Conservation (phyloP, 1,284 basidiomycete genomes). For the Xanthoconium separans region DNA sequence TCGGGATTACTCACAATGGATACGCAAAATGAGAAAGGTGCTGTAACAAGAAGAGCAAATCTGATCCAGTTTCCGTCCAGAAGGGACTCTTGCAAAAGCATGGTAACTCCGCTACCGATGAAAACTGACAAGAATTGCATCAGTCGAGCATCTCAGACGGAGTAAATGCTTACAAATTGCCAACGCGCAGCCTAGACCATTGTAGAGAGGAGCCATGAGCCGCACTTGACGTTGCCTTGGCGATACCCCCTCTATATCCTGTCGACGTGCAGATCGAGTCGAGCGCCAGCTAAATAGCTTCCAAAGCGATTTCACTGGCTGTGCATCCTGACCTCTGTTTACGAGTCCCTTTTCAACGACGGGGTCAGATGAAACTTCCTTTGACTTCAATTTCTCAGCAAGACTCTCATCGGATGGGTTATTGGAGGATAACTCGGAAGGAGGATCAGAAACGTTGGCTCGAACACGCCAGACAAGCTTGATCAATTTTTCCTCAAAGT, state of each 20-base stretch:
- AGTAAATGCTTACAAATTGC: conserved; percentile 51
- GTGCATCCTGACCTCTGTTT: conserved; percentile 11
- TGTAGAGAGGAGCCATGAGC: conserved; percentile 76
- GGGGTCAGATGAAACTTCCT: conserved; percentile 21
- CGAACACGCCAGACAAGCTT: conserved; percentile 75
- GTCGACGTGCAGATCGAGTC: conserved; percentile 16
- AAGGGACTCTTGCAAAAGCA: conserved; percentile 63
- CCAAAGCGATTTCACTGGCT: conserved; percentile 21
- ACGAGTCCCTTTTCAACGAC: conserved; percentile 35
- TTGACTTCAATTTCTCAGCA: conserved; percentile 46
- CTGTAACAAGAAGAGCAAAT: conserved; percentile 61
- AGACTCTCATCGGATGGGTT: conserved; percentile 53
- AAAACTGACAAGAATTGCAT: conserved; percentile 46
- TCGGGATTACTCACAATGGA: conserved; percentile 54
- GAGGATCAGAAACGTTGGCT: conserved; percentile 17
- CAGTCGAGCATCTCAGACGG: conserved; percentile 6
- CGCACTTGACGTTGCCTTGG: conserved; percentile 44
- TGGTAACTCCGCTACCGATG: conserved; percentile 52
- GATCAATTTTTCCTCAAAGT: conserved; percentile 77
- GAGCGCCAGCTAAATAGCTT: conserved; percentile 36
- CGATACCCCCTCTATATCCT: conserved; percentile 52
- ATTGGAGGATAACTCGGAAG: conserved; percentile 49
- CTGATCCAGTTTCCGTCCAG: conserved; percentile 64
- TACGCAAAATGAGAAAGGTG: conserved; percentile 74
- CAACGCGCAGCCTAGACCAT: conserved; percentile 68